These are phyloP conservation scores for Pilatotrama ljubarskyi DNA, from an alignment of 768 basidiomycete species.

Conservation along the genomic window DNA sequence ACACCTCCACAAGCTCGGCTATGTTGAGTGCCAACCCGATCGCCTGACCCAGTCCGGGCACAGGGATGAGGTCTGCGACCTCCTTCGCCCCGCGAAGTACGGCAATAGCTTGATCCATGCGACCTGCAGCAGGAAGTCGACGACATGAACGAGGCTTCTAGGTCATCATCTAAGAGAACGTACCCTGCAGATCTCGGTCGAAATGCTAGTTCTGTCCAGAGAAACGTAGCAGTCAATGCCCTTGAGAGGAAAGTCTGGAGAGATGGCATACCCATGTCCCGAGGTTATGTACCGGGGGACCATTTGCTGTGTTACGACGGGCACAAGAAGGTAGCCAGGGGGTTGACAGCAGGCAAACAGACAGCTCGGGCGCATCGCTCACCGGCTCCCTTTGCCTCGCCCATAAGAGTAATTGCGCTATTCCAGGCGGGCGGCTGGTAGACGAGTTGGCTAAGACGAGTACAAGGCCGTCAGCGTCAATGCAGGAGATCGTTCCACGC, in stretches of 20 bases:
- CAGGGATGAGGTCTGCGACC: not conserved
- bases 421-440: not conserved
- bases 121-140: not conserved
- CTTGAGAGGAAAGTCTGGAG: not conserved
- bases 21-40: not conserved
- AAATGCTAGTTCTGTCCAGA: no score
- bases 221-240: not conserved
- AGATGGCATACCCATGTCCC: not conserved
- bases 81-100: slow-evolving; percentile 2
- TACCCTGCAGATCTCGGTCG: no score
- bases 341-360: not conserved
- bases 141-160: no score
- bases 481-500: not conserved
- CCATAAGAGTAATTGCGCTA: not conserved
- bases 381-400: not conserved
- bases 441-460: not conserved
- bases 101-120: not conserved
- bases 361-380: not conserved
- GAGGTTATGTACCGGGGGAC: not conserved
- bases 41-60: not conserved
- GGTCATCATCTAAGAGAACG: no score
- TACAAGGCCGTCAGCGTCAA: not conserved
- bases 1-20: not conserved
- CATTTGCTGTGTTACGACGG: not conserved
- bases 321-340: slow-evolving; percentile 6